Base-by-base conservation (phyloP, 805 yeast species). In the Komagataella phaffii region DNA sequence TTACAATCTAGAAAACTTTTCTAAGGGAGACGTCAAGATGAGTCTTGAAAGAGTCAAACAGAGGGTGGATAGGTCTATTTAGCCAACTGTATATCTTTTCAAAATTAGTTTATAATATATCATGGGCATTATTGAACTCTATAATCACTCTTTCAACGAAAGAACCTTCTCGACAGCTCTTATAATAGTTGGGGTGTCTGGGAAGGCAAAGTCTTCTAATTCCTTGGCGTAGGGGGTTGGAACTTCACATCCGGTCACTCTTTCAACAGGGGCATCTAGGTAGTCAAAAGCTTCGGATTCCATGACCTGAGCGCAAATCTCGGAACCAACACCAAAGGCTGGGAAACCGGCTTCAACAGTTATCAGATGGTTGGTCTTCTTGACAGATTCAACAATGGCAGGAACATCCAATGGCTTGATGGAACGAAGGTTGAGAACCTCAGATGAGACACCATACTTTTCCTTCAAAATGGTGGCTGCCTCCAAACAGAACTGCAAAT, bases 201-300 rank as follows among this genome's bases (percentile, higher is more conserved):
- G 99, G 96, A 93, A 93, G 52, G 98, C 96, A 67, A 93, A 87
- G 74, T 86, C 95, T 81, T 93, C 99, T 67, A 93, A 80, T 74
- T 85, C 90, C 71, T 82, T 80, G 61, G 96, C 96, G 68, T 93
- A 93, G 58, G 99, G 99, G 60, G 99, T 93, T 71, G 99, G 99
- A 36, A 90, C 97, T 75, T 93, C 99, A 67, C 98, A 95, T 70
- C 99, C 99, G 54, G 99, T 93, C 63, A 90, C 91, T 79, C 99
- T 88, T 75, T 85, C 95, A 59, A 93, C 88, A 61, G 99, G 99
- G 55, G 98, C 95, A 72, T 93, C 99, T 66, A 93, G 80, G 80
- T 89, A 88, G 73, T 93, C 99, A 60, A 93, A 93, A 51, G 96
- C 98, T 72, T 90, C 97, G 53, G 95, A 81, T 75, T 93, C 99